These are phyloP conservation scores for Aurifilum marmelostoma DNA, from an alignment of 2,329 filamentous ascomycete species.

Conservation along the genomic window DNA sequence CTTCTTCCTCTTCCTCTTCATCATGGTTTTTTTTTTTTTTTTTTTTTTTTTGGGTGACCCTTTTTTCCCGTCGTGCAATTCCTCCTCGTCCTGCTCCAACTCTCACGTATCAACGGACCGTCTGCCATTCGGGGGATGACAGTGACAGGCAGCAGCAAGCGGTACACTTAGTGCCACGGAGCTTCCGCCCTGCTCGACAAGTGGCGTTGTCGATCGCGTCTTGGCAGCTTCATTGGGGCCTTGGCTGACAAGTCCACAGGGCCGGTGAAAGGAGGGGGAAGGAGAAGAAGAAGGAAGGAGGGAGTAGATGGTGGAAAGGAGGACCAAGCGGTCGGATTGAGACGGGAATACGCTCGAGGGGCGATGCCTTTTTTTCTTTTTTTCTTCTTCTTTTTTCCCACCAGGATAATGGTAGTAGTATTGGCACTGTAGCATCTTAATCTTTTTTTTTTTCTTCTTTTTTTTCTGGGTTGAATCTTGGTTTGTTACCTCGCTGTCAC, in stretches of 20 bases:
- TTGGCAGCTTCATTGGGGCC: background rate
- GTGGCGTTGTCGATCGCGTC: conserved; percentile 4
- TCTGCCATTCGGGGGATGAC: no score
- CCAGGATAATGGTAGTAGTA: background rate
- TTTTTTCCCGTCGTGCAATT: no score
- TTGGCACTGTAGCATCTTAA: background rate
- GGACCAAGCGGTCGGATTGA: background rate
- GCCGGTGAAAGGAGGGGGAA: background rate
- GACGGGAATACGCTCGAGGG: background rate
- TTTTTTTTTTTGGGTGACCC: no score
- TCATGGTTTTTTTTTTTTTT: background rate
- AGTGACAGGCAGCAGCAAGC: background rate
- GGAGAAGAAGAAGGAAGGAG: no score
- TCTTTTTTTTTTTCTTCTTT: background rate
- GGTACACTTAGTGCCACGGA: no score
- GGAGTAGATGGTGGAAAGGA: background rate
- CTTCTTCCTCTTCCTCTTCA: background rate
- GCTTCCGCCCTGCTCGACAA: background rate
- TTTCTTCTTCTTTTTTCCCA: no score
- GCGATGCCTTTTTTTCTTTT: background rate
- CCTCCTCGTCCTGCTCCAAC: background rate
- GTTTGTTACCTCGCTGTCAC: background rate
- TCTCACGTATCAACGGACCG: background rate
- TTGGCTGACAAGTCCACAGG: background rate
- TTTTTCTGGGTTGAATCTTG: background rate